A percentile compares a stretch with the other conserved stretches of the same genome.
These are phyloP conservation scores for Neoarthrinium moseri DNA, from an alignment of 2,329 filamentous ascomycete genomes.

Conservation along the genomic window DNA sequence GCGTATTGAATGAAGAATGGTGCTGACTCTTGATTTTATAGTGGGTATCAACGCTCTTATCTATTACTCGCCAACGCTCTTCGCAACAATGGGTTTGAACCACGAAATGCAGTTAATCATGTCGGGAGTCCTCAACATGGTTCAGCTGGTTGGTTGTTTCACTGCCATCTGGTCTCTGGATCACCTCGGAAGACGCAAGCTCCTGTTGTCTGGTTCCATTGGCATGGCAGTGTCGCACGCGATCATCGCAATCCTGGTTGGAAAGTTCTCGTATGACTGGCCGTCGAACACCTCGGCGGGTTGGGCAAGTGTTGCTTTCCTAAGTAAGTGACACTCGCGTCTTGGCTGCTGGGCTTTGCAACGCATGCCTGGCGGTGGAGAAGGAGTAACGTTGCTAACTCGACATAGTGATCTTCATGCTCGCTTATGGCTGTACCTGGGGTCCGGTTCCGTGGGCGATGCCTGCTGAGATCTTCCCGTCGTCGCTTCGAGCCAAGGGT, in stretches of 20 bases:
- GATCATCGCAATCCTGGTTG: slow-evolving; percentile 53
- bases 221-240: slow-evolving; percentile 45
- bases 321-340: no score
- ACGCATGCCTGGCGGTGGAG: no score
- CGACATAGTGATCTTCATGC: slow-evolving; percentile 61
- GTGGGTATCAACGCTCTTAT: slow-evolving; percentile 47
- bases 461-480: slow-evolving; percentile 60
- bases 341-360: no score
- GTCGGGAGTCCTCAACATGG: slow-evolving; percentile 44
- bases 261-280: slow-evolving; percentile 50
- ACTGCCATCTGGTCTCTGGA: slow-evolving; percentile 49
- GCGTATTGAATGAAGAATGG: neutral
- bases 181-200: slow-evolving; percentile 40
- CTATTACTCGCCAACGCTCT: slow-evolving; percentile 47
- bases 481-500: slow-evolving; percentile 62
- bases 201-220: slow-evolving; percentile 42
- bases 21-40: slow-evolving; percentile 25
- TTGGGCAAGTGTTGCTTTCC: slow-evolving; percentile 33
- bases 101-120: slow-evolving; percentile 43
- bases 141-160: slow-evolving; percentile 41
- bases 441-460: slow-evolving; percentile 49
- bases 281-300: slow-evolving; percentile 46
- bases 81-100: slow-evolving; percentile 43
- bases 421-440: slow-evolving; percentile 58
- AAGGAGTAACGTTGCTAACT: no score